Base-by-base conservation (phyloP, 176 grass and related monocot genomes). In the Raddia guianensis region DNA sequence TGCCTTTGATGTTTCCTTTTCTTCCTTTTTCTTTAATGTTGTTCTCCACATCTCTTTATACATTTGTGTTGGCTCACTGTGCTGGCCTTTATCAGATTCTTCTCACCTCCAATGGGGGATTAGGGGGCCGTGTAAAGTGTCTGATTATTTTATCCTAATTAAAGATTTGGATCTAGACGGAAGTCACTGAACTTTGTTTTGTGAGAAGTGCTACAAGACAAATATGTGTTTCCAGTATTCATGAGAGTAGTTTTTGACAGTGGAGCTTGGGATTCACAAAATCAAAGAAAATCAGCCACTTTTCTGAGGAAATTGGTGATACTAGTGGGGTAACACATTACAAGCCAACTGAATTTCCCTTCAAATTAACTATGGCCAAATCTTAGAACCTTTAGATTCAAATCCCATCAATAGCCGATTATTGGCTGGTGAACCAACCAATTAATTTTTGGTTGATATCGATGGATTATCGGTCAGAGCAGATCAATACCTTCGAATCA, bases 61-160 rank as follows among this genome's bases (percentile, higher is more conserved):
- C 72, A 76, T 85, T 59, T 72, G 15, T 85, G 65, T 76, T 81
- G 72, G 10, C 43, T 60, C 10, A 77, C 10, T 27, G 7, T 77
- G 44, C 12, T 65, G 43, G 3, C 60, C 49, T 76, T 82, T 52
- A 34, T 72, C 32, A 51, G 21, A 47, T 77, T 89, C 33, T 45
- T 72, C 9, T 51, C 65, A 58, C 71, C 18, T 64, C 10, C 18
- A 58, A 21, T 55, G 35, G 35, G 19, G 1, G 15, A 58, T 18
- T 55, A 46, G 35, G 19, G 1, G 15, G 8, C 40, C 49, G 49
- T 89, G 64, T 71, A 57, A 70, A 87, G 65, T 66, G 53, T 7
- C 27, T 55, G 12, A 64, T 53, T 80, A 7, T 89, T 51, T 49
- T 84, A 80, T 68, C 54, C n/a, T 75, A 44, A 62, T 42, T 63